Evolutionary conservation across 495 filamentous ascomycete species (phyloP).

Genomic region (Friedmanniomyces endolithicus): DNA sequence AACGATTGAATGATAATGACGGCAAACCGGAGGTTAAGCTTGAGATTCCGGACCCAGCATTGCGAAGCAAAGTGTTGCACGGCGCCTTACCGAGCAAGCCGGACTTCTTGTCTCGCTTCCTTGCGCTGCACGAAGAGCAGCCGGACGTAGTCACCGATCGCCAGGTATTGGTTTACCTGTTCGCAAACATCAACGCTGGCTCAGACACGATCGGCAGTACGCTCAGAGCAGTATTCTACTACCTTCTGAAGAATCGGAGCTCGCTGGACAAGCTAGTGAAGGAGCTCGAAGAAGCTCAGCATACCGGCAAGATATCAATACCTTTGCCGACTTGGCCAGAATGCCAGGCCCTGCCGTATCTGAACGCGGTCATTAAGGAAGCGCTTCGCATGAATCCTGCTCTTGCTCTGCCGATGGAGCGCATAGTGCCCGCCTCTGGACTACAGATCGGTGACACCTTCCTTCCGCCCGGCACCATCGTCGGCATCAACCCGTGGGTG

Average conservation of each 20-base stretch:
- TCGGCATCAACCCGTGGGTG: conserved; percentile 20
- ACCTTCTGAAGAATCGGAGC: conserved; percentile 17
- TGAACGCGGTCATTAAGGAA: conserved; percentile 29
- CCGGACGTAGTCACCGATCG: conserved; percentile 15
- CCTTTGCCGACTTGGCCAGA: conserved; percentile 28
- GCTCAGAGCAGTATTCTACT: conserved; percentile 19
- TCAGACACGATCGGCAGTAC: conserved; percentile 16
- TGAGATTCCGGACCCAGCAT: conserved; percentile 4
- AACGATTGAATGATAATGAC: conserved; percentile 11
- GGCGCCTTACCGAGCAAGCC: conserved; percentile 15
- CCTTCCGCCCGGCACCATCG: conserved; percentile 14
- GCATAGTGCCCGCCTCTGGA: conserved; percentile 30
- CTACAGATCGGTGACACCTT: conserved; percentile 9
- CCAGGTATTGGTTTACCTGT: conserved; percentile 11
- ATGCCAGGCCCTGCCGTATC: conserved; percentile 28
- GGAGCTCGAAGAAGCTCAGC: conserved; percentile 17
- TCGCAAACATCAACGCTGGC: conserved; percentile 19
- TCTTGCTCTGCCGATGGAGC: conserved; percentile 31
- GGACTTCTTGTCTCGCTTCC: conserved; percentile 20
- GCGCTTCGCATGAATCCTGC: conserved; percentile 30
- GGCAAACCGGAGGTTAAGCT: neutral
- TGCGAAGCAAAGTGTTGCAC: conserved; percentile 12
- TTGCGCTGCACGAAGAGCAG: conserved; percentile 15
- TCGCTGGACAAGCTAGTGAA: neutral
- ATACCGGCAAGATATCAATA: conserved; percentile 19